Base-by-base conservation (phyloP, 331 rosid genomes). In the Malus hybrid region DNA sequence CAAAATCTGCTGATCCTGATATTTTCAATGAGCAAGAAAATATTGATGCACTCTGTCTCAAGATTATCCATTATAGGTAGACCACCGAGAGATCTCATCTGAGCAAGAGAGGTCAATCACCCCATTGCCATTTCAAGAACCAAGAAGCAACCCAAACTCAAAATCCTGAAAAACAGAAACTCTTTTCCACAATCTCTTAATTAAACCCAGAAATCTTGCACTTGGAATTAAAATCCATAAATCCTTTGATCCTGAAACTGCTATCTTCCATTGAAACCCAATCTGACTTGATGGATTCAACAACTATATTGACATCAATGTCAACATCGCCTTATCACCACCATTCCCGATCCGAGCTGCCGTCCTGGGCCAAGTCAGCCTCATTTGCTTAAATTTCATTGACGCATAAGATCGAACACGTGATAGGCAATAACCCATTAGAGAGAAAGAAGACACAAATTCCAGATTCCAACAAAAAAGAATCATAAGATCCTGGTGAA, bases 1-100 rank as follows among this genome's bases (percentile, higher is more conserved):
- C 99, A 61, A 88, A 96, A 82, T 94, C 99, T 31, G 97, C 97
- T 3, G 81, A 89, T 59, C 99, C 99, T 67, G 99, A 90, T 86
- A 92, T 92, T 67, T 85, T 84, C 66, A 94, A 90, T 77, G 96
- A 92, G 76, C 22, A 22, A 22, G 22, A 22, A 22, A 22, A 22
- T 22, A 22, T 22, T 22, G 22, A 22, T 22, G 22, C 22, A 22
- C 22, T 22, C 22, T 22, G 22, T 22, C 22, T 22, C 22, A 22
- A 22, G 22, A 22, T 22, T 22, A 22, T 22, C 22, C 22, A 22
- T 22, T 22, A 22, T 22, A 22, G 22, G 22, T 22, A 22, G 22
- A 22, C 22, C 22, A 22, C 22, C 22, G 22, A 22, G 22, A 22
- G 22, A 22, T 22, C 22, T 22, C 22, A 22, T 22, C 22, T 22